Percentiles rank a stretch among this genome's conserved stretches.
phyloP scores from a whole-genome alignment of 345 rosid genomes.

The Cardamine chenopodiifolia region DNA sequence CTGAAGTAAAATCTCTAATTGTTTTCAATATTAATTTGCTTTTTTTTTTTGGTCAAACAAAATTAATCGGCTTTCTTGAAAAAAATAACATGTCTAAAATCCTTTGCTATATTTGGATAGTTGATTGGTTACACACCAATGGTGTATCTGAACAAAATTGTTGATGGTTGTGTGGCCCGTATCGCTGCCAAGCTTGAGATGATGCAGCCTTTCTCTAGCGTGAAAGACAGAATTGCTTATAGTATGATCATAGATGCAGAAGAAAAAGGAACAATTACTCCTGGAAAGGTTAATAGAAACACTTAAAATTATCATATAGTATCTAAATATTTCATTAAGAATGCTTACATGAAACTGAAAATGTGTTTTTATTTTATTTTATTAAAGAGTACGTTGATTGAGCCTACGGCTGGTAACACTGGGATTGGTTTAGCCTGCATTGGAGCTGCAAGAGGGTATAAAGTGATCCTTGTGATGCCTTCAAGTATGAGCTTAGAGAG shows the following conservation, averaged over 20 bases:
- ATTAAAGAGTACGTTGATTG: constrained; percentile 54
- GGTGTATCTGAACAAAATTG: constrained; percentile 62
- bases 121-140: constrained; percentile 66
- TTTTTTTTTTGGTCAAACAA: no score
- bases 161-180: constrained; percentile 64
- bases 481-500: constrained; percentile 62
- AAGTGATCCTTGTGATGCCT: constrained; percentile 61
- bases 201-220: constrained; percentile 56
- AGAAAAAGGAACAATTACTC: constrained; percentile 63
- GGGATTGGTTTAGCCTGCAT: constrained; percentile 72
- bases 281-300: constrained; percentile 53
- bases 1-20: constrained; percentile 31
- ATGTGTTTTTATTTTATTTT: not conserved
- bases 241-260: constrained; percentile 79
- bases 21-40: no score
- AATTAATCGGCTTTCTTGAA: not conserved
- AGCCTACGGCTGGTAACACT: constrained; percentile 73
- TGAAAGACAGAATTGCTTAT: constrained; percentile 64
- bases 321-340: not conserved
- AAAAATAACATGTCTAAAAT: not conserved
- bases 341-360: not conserved
- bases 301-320: not conserved
- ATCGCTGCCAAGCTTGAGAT: constrained; percentile 74
- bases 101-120: constrained; percentile 40
- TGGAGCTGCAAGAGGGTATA: constrained; percentile 73